phyloP scores from a whole-genome alignment of 148 eudicot genomes.

The Cornus controversa region DNA sequence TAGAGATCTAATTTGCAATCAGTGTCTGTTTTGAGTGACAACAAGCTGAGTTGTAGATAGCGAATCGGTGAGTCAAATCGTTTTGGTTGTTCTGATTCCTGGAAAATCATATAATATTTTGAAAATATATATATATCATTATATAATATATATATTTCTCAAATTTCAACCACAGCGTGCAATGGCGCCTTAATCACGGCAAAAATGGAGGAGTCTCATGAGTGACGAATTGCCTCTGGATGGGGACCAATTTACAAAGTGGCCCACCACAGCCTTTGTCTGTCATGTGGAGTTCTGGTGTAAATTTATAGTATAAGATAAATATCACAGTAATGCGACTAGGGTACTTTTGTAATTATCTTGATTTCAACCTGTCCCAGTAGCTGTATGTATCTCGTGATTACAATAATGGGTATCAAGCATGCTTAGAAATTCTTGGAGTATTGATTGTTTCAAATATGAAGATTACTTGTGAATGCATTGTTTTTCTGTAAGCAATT shows the following conservation, averaged over 20 bases:
- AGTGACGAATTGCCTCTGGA: conserved; percentile 2
- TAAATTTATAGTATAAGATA: not conserved
- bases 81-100: not conserved
- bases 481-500: not conserved
- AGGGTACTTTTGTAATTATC: not conserved
- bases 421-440: not conserved
- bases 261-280: conserved; percentile 4
- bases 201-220: not conserved
- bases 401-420: conserved; percentile 9
- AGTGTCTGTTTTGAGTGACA: not conserved
- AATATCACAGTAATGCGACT: not conserved
- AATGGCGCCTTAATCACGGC: conserved; percentile 11
- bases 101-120: too few relatives aligned
- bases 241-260: conserved; percentile 2
- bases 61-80: not conserved
- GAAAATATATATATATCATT: too few relatives aligned
- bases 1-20: not conserved
- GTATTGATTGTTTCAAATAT: not conserved
- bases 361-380: not conserved
- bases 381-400: conserved; percentile 18
- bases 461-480: not conserved
- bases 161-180: not conserved
- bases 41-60: not conserved
- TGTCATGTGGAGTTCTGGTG: not conserved
- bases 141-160: not conserved